Evolutionary conservation across 2,329 filamentous ascomycete species (phyloP).

Genomic region (Truncatella angustata): DNA sequence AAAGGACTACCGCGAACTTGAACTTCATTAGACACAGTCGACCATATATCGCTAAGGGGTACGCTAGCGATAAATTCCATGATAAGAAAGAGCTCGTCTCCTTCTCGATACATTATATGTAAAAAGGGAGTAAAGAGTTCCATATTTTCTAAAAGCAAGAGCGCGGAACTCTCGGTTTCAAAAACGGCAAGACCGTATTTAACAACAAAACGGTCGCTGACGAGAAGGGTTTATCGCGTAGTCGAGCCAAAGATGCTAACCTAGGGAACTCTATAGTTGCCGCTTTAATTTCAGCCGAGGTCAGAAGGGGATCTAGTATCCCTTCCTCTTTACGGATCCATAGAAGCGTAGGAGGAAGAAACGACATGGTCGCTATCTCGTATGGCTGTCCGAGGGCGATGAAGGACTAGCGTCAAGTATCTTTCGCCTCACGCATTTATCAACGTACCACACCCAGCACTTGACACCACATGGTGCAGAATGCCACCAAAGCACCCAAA

Average conservation of each 20-base stretch:
- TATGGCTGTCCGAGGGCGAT: not conserved
- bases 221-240: slow-evolving; percentile 1
- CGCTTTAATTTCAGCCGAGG: slow-evolving; percentile 10
- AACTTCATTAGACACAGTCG: slow-evolving; percentile 6
- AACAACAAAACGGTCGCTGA: slow-evolving; percentile 11
- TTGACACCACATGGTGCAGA: too few relatives aligned
- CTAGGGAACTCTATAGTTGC: slow-evolving; percentile 1
- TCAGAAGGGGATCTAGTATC: slow-evolving; percentile 12
- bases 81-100: slow-evolving; percentile 10
- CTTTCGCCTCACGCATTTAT: too few relatives aligned
- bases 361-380: not conserved
- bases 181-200: slow-evolving; percentile 6
- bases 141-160: slow-evolving; percentile 7
- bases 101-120: slow-evolving; percentile 14
- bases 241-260: slow-evolving; percentile 2
- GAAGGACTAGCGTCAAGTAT: not conserved
- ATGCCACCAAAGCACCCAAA: too few relatives aligned
- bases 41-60: slow-evolving; percentile 7
- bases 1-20: slow-evolving; percentile 8
- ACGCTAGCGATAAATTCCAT: slow-evolving; percentile 10
- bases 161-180: slow-evolving; percentile 11
- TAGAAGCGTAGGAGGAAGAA: not conserved
- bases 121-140: slow-evolving; percentile 7
- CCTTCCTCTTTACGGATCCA: not conserved
- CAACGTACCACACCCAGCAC: too few relatives aligned